Evolutionary conservation across 345 rosid genomes (phyloP).

Genomic region (Salix exigua): DNA sequence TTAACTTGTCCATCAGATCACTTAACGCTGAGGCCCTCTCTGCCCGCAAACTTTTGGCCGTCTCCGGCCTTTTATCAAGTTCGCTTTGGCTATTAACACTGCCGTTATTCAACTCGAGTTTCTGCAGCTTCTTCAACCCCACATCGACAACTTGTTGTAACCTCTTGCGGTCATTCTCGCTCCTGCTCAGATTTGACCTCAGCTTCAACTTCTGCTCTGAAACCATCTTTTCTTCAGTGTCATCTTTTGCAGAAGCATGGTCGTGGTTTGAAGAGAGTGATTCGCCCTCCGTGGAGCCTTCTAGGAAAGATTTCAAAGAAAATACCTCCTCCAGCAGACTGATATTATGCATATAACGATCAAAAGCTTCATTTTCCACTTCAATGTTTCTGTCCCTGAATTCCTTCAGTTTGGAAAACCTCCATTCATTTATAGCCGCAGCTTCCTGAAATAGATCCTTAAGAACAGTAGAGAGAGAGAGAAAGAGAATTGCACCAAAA

Average conservation of each 20-base stretch:
- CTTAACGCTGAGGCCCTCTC: slow-evolving; percentile 49
- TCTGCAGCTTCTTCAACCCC: slow-evolving; percentile 57
- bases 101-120: slow-evolving; percentile 17
- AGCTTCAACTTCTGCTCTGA: slow-evolving; percentile 47
- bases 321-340: slow-evolving; percentile 75
- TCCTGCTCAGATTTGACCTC: slow-evolving; percentile 45
- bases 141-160: slow-evolving; percentile 49
- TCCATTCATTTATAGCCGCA: slow-evolving; percentile 78
- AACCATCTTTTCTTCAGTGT: slow-evolving; percentile 19
- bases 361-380: slow-evolving; percentile 81
- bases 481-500: neutral
- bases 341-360: slow-evolving; percentile 69
- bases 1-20: slow-evolving; percentile 68
- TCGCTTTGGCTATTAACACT: slow-evolving; percentile 22
- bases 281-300: slow-evolving; percentile 30
- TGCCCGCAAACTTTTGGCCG: slow-evolving; percentile 26
- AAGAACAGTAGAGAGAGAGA: neutral
- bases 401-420: slow-evolving; percentile 82
- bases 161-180: slow-evolving; percentile 52
- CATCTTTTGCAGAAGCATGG: slow-evolving; percentile 28
- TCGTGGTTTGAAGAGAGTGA: slow-evolving; percentile 14
- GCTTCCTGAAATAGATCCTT: slow-evolving; percentile 63
- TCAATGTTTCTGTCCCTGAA: slow-evolving; percentile 62
- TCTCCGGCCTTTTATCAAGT: slow-evolving; percentile 30
- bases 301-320: slow-evolving; percentile 41